These are phyloP conservation scores for Torulaspora globosa DNA, from an alignment of 1,139 yeast species.

Conservation along the genomic window DNA sequence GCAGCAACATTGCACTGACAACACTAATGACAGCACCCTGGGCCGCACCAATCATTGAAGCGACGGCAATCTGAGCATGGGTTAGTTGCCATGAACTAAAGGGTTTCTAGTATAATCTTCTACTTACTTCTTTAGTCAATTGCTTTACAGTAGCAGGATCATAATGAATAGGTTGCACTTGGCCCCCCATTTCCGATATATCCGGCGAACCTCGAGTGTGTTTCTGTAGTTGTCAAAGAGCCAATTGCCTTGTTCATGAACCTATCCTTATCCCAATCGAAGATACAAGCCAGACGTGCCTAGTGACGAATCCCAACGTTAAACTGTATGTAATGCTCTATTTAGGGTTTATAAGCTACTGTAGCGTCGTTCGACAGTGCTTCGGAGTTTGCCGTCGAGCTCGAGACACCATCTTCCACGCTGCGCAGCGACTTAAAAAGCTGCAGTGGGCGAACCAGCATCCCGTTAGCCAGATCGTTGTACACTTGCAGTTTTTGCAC, in stretches of 20 bases:
- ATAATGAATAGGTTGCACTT: slow-evolving; percentile 37
- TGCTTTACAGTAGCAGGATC: slow-evolving; percentile 36
- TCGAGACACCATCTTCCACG: slow-evolving; percentile 12
- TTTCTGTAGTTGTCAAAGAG: neutral
- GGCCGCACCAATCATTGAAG: slow-evolving; percentile 40
- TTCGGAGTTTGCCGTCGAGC: slow-evolving; percentile 1
- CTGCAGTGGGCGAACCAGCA: slow-evolving; percentile 47
- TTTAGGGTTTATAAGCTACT: slow-evolving; percentile 9
- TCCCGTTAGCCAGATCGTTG: slow-evolving; percentile 53
- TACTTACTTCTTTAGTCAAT: slow-evolving; percentile 32
- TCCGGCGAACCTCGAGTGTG: neutral
- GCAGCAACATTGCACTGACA: slow-evolving; percentile 35
- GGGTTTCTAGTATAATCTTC: neutral
- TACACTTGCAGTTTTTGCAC: slow-evolving; percentile 54
- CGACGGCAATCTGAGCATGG: slow-evolving; percentile 30
- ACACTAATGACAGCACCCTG: slow-evolving; percentile 40
- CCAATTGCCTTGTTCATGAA: neutral
- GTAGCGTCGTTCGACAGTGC: slow-evolving; percentile 9
- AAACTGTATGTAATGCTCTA: slow-evolving; percentile 5
- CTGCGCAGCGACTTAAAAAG: slow-evolving; percentile 38
- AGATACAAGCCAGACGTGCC: neutral
- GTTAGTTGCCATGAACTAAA: neutral
- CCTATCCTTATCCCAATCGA: neutral
- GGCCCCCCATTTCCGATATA: slow-evolving; percentile 21
- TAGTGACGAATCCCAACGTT: slow-evolving; percentile 2